Evolutionary conservation across 1,284 basidiomycete genomes (phyloP).

Genomic region (Cystobasidium sp.): DNA sequence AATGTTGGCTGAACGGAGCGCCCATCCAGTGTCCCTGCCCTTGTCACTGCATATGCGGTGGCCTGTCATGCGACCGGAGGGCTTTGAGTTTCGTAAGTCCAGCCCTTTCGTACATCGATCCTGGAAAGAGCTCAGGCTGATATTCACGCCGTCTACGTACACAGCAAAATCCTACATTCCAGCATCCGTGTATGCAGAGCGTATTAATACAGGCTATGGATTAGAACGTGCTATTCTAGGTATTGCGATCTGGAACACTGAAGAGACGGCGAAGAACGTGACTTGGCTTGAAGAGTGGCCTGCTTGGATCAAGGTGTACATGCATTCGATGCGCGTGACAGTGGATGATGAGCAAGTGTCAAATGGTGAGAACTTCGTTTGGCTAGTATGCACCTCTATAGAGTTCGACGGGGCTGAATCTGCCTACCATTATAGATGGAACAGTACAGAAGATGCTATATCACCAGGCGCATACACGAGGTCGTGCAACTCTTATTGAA

Average conservation of each 20-base stretch:
- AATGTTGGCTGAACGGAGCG: slow-evolving; percentile 59
- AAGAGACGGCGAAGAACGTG: slow-evolving; percentile 62
- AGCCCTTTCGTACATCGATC: not conserved
- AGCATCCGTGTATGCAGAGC: slow-evolving; percentile 67
- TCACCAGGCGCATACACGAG: slow-evolving; percentile 69
- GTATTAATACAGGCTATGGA: slow-evolving; percentile 73
- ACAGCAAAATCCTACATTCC: slow-evolving; percentile 56
- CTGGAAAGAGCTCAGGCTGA: not conserved
- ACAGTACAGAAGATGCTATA: slow-evolving; percentile 63
- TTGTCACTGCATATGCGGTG: slow-evolving; percentile 67
- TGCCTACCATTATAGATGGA: not conserved
- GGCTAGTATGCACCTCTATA: not conserved
- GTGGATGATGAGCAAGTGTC: slow-evolving; percentile 50
- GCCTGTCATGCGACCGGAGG: slow-evolving; percentile 56
- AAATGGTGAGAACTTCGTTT: slow-evolving; percentile 1
- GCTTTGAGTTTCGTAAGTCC: slow-evolving; percentile 54
- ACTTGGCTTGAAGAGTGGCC: slow-evolving; percentile 91
- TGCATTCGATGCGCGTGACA: slow-evolving; percentile 72
- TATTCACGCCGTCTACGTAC: slow-evolving; percentile 14
- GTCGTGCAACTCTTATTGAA: slow-evolving; percentile 74
- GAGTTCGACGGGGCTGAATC: not conserved
- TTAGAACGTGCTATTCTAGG: slow-evolving; percentile 77
- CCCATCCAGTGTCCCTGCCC: slow-evolving; percentile 57
- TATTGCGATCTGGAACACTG: slow-evolving; percentile 71
- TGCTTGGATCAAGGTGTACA: slow-evolving; percentile 85